A percentile compares a stretch with the other conserved stretches of the same genome.
These are phyloP conservation scores for Xylaria sp. DNA, from an alignment of 2,329 filamentous ascomycete genomes.

Conservation along the genomic window DNA sequence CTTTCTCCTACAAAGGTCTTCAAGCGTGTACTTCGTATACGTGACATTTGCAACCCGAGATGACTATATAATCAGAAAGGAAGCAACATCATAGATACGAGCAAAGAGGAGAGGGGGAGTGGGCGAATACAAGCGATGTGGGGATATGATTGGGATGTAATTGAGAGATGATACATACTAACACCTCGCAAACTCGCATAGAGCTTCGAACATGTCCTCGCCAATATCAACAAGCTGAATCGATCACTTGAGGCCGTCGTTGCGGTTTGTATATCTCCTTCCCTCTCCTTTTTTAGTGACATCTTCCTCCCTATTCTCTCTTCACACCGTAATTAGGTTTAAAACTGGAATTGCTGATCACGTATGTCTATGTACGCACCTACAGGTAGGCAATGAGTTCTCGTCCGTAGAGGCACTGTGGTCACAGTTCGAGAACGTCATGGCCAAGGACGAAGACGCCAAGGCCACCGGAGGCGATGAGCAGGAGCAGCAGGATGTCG, in stretches of 20 bases:
- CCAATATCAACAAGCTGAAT: slow-evolving; percentile 96
- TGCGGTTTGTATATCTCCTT: slow-evolving; percentile 67
- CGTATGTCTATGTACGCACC: not conserved
- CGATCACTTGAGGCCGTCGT: slow-evolving; percentile 91
- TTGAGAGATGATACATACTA: not conserved
- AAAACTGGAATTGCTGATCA: not conserved
- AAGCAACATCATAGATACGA: not conserved
- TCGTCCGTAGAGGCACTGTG: slow-evolving; percentile 96
- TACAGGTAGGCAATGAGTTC: slow-evolving; percentile 91
- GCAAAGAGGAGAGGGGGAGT: not conserved
- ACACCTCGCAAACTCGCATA: slow-evolving; percentile 45
- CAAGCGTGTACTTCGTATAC: no score
- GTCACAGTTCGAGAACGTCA: slow-evolving; percentile 97
- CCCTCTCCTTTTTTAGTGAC: no score
- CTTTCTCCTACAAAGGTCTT: no score
- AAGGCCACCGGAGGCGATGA: slow-evolving; percentile 46
- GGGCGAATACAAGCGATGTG: not conserved
- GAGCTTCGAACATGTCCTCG: slow-evolving; percentile 89
- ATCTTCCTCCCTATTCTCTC: not conserved
- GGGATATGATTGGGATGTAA: not conserved
- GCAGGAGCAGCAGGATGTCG: slow-evolving; percentile 44
- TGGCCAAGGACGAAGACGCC: slow-evolving; percentile 74
- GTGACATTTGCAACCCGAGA: no score
- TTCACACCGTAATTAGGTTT: not conserved
- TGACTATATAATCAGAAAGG: no score